Evolutionary conservation across 1,284 basidiomycete species (phyloP).

Genomic region (Fomitopsis pinicola): DNA sequence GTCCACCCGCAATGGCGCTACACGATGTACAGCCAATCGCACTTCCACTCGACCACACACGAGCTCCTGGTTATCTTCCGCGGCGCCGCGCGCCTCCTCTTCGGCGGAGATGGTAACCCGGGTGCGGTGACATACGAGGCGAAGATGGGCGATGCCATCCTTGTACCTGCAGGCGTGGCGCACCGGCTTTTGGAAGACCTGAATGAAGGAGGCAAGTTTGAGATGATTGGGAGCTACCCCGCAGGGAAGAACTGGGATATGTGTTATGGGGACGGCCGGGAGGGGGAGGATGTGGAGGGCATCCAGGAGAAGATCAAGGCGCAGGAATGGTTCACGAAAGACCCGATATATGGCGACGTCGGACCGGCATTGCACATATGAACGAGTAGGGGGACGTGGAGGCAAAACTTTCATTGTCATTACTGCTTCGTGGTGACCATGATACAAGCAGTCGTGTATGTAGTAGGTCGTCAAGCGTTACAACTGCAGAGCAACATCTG

Average conservation of each 20-base stretch:
- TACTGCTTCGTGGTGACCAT: no score
- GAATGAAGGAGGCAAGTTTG: conserved; percentile 11
- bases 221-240: conserved; percentile 41
- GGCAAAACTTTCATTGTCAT: no score
- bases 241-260: conserved; percentile 34
- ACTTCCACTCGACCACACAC: conserved; percentile 40
- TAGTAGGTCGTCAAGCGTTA: no score
- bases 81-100: conserved; percentile 32
- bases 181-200: conserved; percentile 31
- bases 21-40: conserved; percentile 37
- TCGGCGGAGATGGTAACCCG: conserved; percentile 35
- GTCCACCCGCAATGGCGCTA: conserved; percentile 37
- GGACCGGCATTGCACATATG: conserved; percentile 25
- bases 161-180: conserved; percentile 38
- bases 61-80: conserved; percentile 33
- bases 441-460: no score
- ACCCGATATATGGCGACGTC: conserved; percentile 37
- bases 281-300: conserved; percentile 22
- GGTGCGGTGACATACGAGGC: conserved; percentile 28
- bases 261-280: conserved; percentile 26
- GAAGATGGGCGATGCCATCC: conserved; percentile 34
- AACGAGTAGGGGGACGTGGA: no score
- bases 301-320: conserved; percentile 25
- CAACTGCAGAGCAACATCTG: neutral
- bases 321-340: conserved; percentile 33